These are phyloP conservation scores for Acrodontium crateriforme DNA, from an alignment of 2,329 filamentous ascomycete genomes.

Conservation along the genomic window DNA sequence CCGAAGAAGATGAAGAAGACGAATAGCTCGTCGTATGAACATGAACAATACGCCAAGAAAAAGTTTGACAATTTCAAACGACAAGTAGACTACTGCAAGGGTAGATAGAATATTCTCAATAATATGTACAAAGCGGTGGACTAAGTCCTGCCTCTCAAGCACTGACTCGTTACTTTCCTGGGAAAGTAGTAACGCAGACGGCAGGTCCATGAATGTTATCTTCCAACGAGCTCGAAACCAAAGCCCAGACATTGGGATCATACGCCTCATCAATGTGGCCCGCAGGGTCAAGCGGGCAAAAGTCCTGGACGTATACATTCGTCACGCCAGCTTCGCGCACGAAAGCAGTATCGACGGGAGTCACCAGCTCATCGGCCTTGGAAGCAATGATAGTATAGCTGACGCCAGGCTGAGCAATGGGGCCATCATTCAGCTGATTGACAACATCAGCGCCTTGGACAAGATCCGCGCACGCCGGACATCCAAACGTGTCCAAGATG, in stretches of 20 bases:
- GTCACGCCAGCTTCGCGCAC: slow-evolving; percentile 11
- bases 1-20: no score
- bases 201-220: no score
- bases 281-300: slow-evolving; percentile 10
- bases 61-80: no score
- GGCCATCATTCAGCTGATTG: slow-evolving; percentile 6
- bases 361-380: slow-evolving; percentile 13
- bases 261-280: slow-evolving; percentile 15
- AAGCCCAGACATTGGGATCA: slow-evolving; percentile 11
- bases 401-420: slow-evolving; percentile 11
- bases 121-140: no score
- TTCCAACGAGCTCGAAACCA: no score
- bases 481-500: slow-evolving; percentile 8
- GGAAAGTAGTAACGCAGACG: no score
- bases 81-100: no score
- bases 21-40: no score
- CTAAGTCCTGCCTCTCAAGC: no score
- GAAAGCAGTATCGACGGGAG: slow-evolving; percentile 9
- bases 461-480: slow-evolving; percentile 10
- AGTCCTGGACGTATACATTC: slow-evolving; percentile 13
- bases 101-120: no score
- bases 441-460: slow-evolving; percentile 9
- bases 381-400: slow-evolving; percentile 10
- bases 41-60: no score
- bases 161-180: no score